Conservation (phyloP, 208 protist species). For the Blechomonas ayalai region DNA sequence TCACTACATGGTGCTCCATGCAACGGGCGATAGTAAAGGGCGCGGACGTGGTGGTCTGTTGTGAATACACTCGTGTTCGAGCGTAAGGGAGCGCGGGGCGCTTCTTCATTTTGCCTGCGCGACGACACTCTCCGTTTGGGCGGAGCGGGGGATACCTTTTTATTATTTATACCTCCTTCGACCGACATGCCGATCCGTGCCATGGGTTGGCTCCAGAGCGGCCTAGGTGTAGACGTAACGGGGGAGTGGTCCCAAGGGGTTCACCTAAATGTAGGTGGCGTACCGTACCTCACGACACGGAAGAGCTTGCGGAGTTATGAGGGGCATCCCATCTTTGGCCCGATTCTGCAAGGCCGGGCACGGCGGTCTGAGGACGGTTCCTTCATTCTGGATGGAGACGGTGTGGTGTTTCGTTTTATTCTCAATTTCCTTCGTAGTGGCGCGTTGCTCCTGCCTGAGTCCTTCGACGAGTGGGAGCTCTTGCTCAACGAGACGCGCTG, state of each 20-base stretch:
- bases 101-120: too few relatives aligned
- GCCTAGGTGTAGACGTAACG: conserved; percentile 28
- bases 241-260: conserved; percentile 34
- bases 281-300: conserved; percentile 32
- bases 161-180: too few relatives aligned
- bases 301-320: conserved; percentile 20
- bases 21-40: too few relatives aligned
- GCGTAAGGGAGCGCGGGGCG: too few relatives aligned
- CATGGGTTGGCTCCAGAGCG: conserved; percentile 18
- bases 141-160: too few relatives aligned
- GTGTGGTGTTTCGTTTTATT: conserved; percentile 48
- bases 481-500: conserved; percentile 40
- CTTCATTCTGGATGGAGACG: conserved; percentile 65
- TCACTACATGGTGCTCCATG: too few relatives aligned
- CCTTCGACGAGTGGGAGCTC: conserved; percentile 61
- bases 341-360: conserved; percentile 36
- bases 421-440: conserved; percentile 51
- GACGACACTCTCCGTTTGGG: too few relatives aligned
- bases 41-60: too few relatives aligned
- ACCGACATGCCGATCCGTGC: conserved; percentile 26
- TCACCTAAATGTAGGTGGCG: conserved; percentile 56
- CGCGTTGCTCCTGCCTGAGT: conserved; percentile 31
- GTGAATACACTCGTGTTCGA: too few relatives aligned
- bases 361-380: conserved; percentile 36
- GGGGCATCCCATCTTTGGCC: conserved; percentile 39